Percentiles rank a stretch among this genome's conserved stretches.
Conservation (phyloP, 768 basidiomycete species). For the Pleurotus giganteus region DNA sequence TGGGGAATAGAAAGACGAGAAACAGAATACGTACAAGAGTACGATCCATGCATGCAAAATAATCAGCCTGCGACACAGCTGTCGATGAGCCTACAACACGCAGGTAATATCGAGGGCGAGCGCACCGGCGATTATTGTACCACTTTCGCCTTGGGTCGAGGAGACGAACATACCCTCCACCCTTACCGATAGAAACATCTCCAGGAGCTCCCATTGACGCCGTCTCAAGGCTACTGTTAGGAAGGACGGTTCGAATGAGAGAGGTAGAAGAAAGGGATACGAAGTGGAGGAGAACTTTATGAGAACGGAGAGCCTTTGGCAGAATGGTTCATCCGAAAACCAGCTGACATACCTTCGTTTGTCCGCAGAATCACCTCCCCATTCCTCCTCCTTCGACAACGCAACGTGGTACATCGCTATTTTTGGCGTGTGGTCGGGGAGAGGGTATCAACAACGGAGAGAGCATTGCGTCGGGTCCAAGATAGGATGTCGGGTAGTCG, state of each 20-base stretch:
- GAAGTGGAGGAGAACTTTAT: not conserved
- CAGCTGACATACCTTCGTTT: not conserved
- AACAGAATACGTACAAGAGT: not conserved
- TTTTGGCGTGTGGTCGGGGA: no score
- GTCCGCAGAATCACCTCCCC: not conserved
- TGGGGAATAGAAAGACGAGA: not conserved
- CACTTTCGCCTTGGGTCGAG: constrained; percentile 1
- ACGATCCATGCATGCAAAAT: not conserved
- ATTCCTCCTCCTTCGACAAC: no score
- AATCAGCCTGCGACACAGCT: not conserved
- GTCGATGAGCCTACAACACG: not conserved
- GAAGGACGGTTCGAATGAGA: not conserved
- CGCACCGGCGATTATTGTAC: not conserved
- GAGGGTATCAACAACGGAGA: no score
- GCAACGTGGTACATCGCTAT: no score
- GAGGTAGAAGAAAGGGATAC: not conserved
- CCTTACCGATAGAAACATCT: not conserved
- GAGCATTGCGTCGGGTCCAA: no score
- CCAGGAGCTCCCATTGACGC: not conserved
- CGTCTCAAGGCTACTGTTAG: not conserved
- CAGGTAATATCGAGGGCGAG: not conserved
- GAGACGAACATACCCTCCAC: not conserved
- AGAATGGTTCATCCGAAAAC: not conserved
- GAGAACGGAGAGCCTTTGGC: not conserved
- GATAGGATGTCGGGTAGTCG: no score